phyloP scores from a whole-genome alignment of 2,329 filamentous ascomycete genomes.

The Plectosphaerella plurivora region DNA sequence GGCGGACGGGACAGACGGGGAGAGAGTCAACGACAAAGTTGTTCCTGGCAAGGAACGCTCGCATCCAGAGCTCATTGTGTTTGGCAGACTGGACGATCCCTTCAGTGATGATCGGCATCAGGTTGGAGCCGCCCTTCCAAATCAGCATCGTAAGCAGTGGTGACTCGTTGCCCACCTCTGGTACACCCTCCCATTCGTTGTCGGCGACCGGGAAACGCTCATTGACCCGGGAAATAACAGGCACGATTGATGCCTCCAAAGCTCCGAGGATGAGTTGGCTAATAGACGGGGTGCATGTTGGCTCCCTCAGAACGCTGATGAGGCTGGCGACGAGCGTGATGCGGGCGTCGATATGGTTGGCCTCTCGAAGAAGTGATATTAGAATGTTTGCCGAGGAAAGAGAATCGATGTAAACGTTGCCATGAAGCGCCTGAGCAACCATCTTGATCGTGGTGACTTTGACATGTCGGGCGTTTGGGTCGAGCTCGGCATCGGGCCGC shows the following conservation, averaged over 20 bases:
- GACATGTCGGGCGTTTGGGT: slow-evolving; percentile 13
- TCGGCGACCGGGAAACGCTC: slow-evolving; percentile 20
- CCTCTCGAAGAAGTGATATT: slow-evolving; percentile 18
- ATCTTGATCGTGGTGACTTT: slow-evolving; percentile 32
- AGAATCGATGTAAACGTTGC: slow-evolving; percentile 19
- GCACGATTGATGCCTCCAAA: slow-evolving; percentile 19
- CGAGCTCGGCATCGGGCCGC: background rate
- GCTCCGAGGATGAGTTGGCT: slow-evolving; percentile 17
- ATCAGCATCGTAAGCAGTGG: too few relatives aligned
- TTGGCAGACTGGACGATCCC: too few relatives aligned
- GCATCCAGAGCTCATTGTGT: too few relatives aligned
- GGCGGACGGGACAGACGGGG: too few relatives aligned
- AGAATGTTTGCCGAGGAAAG: slow-evolving; percentile 21
- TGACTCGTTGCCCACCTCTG: slow-evolving; percentile 9
- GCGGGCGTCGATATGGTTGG: slow-evolving; percentile 26
- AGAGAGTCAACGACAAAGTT: too few relatives aligned
- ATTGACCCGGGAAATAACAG: slow-evolving; percentile 22
- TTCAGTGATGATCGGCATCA: too few relatives aligned
- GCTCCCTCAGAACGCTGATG: slow-evolving; percentile 14
- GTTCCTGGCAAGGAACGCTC: too few relatives aligned
- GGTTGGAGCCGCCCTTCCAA: too few relatives aligned
- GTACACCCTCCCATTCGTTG: slow-evolving; percentile 19
- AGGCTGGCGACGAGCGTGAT: slow-evolving; percentile 22
- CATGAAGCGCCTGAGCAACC: slow-evolving; percentile 26
- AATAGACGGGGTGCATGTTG: slow-evolving; percentile 9